phyloP scores from a whole-genome alignment of 2,329 filamentous ascomycete genomes.

The Sporothrix protearum region DNA sequence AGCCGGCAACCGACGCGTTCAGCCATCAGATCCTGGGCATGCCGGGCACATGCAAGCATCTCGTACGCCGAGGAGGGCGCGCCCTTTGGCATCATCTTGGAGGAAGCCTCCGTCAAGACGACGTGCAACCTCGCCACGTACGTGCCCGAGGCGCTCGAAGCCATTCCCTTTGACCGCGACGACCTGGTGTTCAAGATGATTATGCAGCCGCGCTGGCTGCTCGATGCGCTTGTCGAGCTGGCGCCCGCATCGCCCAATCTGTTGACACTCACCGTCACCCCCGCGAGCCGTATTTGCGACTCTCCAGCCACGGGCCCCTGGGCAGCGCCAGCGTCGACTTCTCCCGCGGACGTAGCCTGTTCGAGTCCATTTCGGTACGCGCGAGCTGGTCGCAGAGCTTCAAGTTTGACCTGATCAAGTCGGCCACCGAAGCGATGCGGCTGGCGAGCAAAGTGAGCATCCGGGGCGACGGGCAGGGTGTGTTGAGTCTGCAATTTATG shows the following conservation, averaged over 20 bases:
- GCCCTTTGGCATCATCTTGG: conserved; percentile 78
- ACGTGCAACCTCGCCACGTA: conserved; percentile 90
- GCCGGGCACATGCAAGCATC: conserved; percentile 79
- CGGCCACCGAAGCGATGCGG: conserved; percentile 87
- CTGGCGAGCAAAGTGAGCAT: conserved; percentile 90
- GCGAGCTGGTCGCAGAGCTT: conserved; percentile 67
- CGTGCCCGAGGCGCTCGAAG: conserved; percentile 66
- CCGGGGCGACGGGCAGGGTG: conserved; percentile 80
- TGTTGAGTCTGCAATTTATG: conserved; percentile 94
- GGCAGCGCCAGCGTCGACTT: conserved; percentile 65
- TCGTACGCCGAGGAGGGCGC: conserved; percentile 71
- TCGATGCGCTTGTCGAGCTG: conserved; percentile 68
- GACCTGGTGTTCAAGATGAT: conserved; percentile 87
- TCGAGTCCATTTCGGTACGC: conserved; percentile 70
- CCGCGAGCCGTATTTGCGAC: conserved; percentile 67
- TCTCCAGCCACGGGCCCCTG: conserved; percentile 62
- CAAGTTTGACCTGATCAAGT: conserved; percentile 81
- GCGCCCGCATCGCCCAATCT: conserved; percentile 67
- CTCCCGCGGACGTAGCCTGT: conserved; percentile 59
- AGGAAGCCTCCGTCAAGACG: conserved; percentile 81
- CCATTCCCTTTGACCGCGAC: conserved; percentile 84
- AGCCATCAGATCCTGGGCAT: conserved; percentile 78
- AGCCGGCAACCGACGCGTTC: conserved; percentile 62
- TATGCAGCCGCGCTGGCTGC: conserved; percentile 72
- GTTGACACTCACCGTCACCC: conserved; percentile 65